Evolutionary conservation across 306 rosid species (phyloP), one percentile per base, ranked within the genome.

Genomic region (Prunus persica): DNA sequence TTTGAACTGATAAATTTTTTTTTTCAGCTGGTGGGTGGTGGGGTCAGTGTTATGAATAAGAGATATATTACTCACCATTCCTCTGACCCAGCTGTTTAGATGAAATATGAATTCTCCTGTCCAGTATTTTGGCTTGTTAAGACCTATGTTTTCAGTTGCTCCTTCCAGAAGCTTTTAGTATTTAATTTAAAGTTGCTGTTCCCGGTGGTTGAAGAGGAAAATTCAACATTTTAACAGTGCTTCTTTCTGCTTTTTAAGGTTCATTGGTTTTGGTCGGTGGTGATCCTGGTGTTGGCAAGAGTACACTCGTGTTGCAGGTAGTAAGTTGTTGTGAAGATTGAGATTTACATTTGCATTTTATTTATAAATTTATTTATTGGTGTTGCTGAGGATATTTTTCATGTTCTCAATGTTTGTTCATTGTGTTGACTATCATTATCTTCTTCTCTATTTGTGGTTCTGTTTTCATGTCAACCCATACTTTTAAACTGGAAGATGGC

Each of bases 211-310:
- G 13, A 19, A 71, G 28, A 19, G 54, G 73, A 52, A 56, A 50
- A 38, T n/a, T 50, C 3, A 73, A 74, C 63, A 84, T 67, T 76
- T 77, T 51, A 58, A 74, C 76, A 71, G 51, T 62, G 38, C 62
- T 14, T 74, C 79, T 51, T 57, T 80, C 69, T 87, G 71, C 64
- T 64, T 79, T 85, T 83, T 80, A 85, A 94, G 98, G 98, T 74
- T 95, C 96, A 73, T 84, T 95, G 86, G 85, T 82, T 83, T 87
- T 95, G 76, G 81, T 95, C 72, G 89, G 98, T 46, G 98, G 98
- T 69, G 98, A 95, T 80, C 97, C 98, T 77, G 98, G 98, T 75
- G 89, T 95, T 81, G 98, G 98, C 80, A 95, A 95, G 87, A 95
- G 98, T 82, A 95, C 98, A n/a, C 86, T 92, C 73, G 22, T 87